Base-by-base conservation (phyloP, 1,284 basidiomycete species). In the Trichosporon faecale region DNA sequence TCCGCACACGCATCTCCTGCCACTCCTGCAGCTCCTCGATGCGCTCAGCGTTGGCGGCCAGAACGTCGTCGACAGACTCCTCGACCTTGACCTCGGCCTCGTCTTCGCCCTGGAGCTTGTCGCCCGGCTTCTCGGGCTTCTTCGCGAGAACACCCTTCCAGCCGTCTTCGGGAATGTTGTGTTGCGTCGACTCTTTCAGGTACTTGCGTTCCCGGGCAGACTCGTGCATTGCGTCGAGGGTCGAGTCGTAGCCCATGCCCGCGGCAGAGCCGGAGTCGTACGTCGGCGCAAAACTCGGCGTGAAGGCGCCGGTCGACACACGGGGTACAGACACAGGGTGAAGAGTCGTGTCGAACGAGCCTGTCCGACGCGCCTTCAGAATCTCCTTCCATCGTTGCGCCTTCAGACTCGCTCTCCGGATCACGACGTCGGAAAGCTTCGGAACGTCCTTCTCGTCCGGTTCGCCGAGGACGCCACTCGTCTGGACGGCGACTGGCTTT, bases 1-100 rank as follows among this genome's bases (percentile, higher is more conserved):
- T 73, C 23, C 74, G 66, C 3, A 79, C 57, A 16, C 81, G 67
- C 29, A 76, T 29, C 0, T 77, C 74, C 63, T 82, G 80, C 80
- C 81, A 81, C 3, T 71, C 73, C 46, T 78, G 73, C 67, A 82
- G 70, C 70, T 82, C 81, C 27, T 73, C 72, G 31, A 82, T 75
- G 52, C 76, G 70, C 8, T 66, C 73, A 12, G 69, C 70, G 66
- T 82, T 82, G 40, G 76, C 73, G 3, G 69, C 67, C 55, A 82
- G 69, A 1, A 76, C 63, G 25, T 74, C 76, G 18, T 78, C 77
- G 18, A 73, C 73, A 21, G 49, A 29, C 14, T 61, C 29, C 29
- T 67, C 71, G 35, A 67, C 66, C 65, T 77, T 71, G 60, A 65
- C 61, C 64, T 70, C 65, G 12, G 23, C 44, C 18, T 31, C 46